Conservation (phyloP, 140 eudicot genomes). For the Anethum foeniculum region DNA sequence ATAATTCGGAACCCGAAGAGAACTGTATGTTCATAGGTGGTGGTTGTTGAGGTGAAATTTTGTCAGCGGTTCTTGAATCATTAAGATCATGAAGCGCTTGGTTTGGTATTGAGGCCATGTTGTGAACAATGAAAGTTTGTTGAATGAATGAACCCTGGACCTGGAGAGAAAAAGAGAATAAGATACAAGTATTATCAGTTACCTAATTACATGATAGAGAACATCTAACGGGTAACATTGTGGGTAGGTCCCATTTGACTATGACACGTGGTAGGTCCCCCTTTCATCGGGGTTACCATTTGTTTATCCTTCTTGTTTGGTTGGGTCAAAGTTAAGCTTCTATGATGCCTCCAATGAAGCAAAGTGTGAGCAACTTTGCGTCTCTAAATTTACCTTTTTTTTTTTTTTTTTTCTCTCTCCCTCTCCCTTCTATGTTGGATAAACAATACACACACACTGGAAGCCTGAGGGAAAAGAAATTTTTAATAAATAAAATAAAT, state of each 20-base stretch:
- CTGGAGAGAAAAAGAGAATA: background rate
- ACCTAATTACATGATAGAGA: background rate
- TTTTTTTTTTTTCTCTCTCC: no score
- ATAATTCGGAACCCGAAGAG: background rate
- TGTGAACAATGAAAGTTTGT: background rate
- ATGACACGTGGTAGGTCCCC: slow-evolving; percentile 13
- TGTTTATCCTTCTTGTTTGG: background rate
- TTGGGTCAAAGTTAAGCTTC: slow-evolving; percentile 15
- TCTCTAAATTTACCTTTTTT: background rate
- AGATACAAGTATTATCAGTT: background rate
- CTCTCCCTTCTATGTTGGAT: background rate
- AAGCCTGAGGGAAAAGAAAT: background rate
- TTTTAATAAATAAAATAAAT: background rate
- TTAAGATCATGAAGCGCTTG: background rate
- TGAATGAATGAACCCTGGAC: background rate
- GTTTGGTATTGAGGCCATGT: slow-evolving; percentile 11
- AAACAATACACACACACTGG: background rate
- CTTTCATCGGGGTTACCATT: background rate
- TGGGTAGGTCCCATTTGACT: slow-evolving; percentile 7
- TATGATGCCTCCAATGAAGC: slow-evolving; percentile 18
- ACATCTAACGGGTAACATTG: slow-evolving; percentile 4
- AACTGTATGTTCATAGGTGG: background rate
- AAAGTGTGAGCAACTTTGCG: background rate
- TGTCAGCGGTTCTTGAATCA: background rate
- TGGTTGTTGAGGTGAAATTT: background rate